Evolutionary conservation across 768 basidiomycete species (phyloP), one percentile per base, ranked within the genome.

Genomic region (Mycena vitilis): DNA sequence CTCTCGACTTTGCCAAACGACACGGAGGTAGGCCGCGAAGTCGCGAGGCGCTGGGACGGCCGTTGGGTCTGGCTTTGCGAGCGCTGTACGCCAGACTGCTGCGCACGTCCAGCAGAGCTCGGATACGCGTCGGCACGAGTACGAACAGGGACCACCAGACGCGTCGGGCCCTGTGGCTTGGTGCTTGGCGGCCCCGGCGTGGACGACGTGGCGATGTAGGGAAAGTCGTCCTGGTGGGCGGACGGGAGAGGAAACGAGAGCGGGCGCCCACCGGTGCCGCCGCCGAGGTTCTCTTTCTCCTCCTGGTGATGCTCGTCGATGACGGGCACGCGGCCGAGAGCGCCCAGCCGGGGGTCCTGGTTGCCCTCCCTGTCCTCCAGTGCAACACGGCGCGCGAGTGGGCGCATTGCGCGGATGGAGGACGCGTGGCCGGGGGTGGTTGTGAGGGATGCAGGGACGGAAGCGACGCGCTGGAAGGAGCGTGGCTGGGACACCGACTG

Each of bases 381-480:
- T 6, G 83, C 79, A 18, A 84, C 77, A 40, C 86, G 81, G 51
- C 85, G 82, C 13, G 82, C 71, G 12, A 78, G 77, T 25, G 79
- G 75, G 10, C 62, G 68, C 61, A 67, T 66, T 38, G 65, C 18
- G 73, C 72, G 52, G 66, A 74, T 34, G 68, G 76, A 42, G 60
- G 81, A 51, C 65, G 83, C 44, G 66, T 75, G 71, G 65, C 78
- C 78, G 18, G 78, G 79, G 12, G 79, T 74, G 13, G 77, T 73
- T 57, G 74, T 75, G 36, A 81, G 56, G 40, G 79, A 73, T n/a
- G 84, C 80, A 12, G 91, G 88, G 36, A 87, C 89, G 12, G 92
- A 94, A 3, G 86, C 83, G 45, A 88, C 85, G 69, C 93, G 90
- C 69, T 88, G 86, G 73, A 94, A 89, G 8, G 87, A 87, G 57